A percentile compares a stretch with the other conserved stretches of the same genome.
Conservation (phyloP, 2,329 filamentous ascomycete genomes). For the Botryotinia narcissicola region DNA sequence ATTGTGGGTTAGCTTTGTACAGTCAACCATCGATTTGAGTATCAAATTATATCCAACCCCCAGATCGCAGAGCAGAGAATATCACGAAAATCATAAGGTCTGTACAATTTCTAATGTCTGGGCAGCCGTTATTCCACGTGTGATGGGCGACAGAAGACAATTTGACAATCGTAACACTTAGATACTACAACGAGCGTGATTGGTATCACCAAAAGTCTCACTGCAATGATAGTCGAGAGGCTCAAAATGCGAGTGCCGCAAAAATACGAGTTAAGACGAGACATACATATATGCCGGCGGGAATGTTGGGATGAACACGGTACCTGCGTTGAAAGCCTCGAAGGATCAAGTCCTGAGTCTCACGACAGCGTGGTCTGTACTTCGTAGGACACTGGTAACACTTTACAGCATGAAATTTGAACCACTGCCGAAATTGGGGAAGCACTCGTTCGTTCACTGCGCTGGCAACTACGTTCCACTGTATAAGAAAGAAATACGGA, state of each 20-base stretch:
- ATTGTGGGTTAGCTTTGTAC: not conserved
- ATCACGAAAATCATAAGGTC: not conserved
- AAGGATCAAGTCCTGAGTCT: not conserved
- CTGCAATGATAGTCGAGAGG: not conserved
- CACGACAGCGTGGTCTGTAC: not conserved
- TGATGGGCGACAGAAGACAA: not conserved
- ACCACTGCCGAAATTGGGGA: not conserved
- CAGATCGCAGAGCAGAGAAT: not conserved
- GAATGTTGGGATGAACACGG: not conserved
- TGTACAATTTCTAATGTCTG: not conserved
- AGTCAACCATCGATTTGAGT: not conserved
- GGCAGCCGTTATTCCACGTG: not conserved
- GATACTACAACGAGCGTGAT: not conserved
- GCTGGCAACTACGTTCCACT: not conserved
- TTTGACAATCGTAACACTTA: not conserved
- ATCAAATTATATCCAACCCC: not conserved
- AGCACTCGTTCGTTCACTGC: not conserved
- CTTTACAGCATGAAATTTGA: not conserved
- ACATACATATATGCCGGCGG: slow-evolving; percentile 1
- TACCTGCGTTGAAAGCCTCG: not conserved
- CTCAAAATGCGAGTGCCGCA: not conserved
- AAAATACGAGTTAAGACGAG: not conserved
- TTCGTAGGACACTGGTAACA: not conserved
- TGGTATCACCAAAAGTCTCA: not conserved
- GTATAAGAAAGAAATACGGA: not conserved